phyloP scores from a whole-genome alignment of 106 monocot genomes.

The Ottelia alismoides region DNA sequence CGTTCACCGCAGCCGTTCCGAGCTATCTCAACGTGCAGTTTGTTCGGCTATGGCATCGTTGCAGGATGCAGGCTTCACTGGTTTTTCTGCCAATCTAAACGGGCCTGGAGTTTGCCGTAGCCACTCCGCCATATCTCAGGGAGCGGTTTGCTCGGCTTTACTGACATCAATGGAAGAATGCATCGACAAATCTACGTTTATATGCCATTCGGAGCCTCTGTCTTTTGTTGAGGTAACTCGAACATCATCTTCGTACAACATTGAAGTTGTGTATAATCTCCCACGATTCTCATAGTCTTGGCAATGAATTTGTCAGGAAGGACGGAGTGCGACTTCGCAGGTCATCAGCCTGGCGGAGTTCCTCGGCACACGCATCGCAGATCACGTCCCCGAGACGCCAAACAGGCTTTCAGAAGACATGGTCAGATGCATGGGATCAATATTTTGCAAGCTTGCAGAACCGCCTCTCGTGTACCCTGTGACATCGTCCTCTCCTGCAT shows the following conservation, averaged over 20 bases:
- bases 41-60: constrained; percentile 4
- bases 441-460: constrained; percentile 70
- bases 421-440: constrained; percentile 67
- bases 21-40: background rate
- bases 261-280: too few relatives aligned
- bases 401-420: constrained; percentile 80
- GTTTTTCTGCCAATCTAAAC: constrained; percentile 11
- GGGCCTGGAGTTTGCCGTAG: constrained; percentile 40
- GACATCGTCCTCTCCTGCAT: constrained; percentile 44
- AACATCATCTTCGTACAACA: too few relatives aligned
- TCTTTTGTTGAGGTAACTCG: constrained; percentile 45
- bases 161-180: constrained; percentile 35
- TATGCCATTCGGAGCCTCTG: constrained; percentile 76
- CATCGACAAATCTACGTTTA: constrained; percentile 33
- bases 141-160: constrained; percentile 39
- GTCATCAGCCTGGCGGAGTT: constrained; percentile 84
- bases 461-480: constrained; percentile 45
- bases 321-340: constrained; percentile 24
- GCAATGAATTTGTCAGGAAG: too few relatives aligned
- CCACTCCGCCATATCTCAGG: constrained; percentile 66
- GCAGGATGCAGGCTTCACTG: constrained; percentile 12
- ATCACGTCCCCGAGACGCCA: constrained; percentile 61
- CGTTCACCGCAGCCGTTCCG: background rate
- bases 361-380: constrained; percentile 57
- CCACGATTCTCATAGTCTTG: too few relatives aligned